Percentiles rank a stretch among this genome's conserved stretches.
Evolutionary conservation across 176 grass and related monocot species (phyloP).

Genomic region (Leersia perrieri): DNA sequence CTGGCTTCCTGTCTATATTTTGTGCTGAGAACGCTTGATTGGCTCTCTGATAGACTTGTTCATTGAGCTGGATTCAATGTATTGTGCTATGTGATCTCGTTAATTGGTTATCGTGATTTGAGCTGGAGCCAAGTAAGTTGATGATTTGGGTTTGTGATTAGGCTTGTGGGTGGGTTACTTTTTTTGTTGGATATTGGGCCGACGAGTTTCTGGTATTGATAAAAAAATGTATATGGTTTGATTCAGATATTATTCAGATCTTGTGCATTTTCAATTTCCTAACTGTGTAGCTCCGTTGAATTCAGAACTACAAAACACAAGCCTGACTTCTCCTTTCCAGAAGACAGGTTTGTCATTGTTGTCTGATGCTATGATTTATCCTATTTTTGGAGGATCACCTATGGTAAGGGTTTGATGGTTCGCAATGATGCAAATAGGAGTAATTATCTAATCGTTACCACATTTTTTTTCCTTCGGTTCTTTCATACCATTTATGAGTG

Average conservation of each 20-base stretch:
- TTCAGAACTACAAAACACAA: too few relatives aligned
- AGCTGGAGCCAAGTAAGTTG: slow-evolving; percentile 9
- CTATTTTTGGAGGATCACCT: too few relatives aligned
- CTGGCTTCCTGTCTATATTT: slow-evolving; percentile 16
- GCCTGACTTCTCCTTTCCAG: too few relatives aligned
- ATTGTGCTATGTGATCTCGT: slow-evolving; percentile 2
- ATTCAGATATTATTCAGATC: neutral
- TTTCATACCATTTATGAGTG: too few relatives aligned
- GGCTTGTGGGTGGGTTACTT: neutral
- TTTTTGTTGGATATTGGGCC: slow-evolving; percentile 21
- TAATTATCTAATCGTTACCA: too few relatives aligned
- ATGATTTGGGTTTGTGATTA: slow-evolving; percentile 27
- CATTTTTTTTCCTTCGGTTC: too few relatives aligned
- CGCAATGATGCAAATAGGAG: too few relatives aligned
- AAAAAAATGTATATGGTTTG: slow-evolving; percentile 24
- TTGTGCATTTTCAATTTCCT: too few relatives aligned
- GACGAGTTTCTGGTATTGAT: slow-evolving; percentile 15
- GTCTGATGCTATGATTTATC: too few relatives aligned
- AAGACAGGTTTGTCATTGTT: too few relatives aligned
- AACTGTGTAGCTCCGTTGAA: too few relatives aligned
- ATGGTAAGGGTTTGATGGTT: too few relatives aligned
- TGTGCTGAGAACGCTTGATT: slow-evolving; percentile 14
- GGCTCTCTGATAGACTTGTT: neutral
- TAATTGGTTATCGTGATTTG: neutral
- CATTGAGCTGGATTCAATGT: slow-evolving; percentile 30